Percentiles rank a stretch among this genome's conserved stretches.
Evolutionary conservation across 1,284 basidiomycete genomes (phyloP).

Genomic region (Meira nashicola): DNA sequence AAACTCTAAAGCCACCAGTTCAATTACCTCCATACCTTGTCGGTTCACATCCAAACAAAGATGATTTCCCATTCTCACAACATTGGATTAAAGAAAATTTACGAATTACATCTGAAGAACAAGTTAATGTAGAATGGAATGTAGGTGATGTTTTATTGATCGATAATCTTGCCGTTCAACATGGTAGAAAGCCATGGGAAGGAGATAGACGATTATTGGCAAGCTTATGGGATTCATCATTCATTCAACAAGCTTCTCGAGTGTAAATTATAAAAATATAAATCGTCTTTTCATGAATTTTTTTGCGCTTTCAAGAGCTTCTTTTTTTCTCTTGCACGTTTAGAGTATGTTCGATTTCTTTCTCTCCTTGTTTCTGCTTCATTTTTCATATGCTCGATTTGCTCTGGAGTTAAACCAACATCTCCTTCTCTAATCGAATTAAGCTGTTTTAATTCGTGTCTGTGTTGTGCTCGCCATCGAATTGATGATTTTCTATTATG

Average conservation of each 20-base stretch:
- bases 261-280: not conserved
- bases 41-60: not conserved
- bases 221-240: slow-evolving; percentile 23
- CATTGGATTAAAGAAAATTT: slow-evolving; percentile 23
- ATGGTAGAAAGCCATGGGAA: slow-evolving; percentile 26
- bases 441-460: too few relatives aligned
- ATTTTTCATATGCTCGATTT: too few relatives aligned
- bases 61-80: slow-evolving; percentile 18
- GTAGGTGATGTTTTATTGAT: slow-evolving; percentile 28
- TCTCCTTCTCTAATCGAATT: too few relatives aligned
- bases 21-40: not conserved
- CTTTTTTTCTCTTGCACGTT: too few relatives aligned
- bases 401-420: too few relatives aligned
- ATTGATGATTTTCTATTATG: too few relatives aligned
- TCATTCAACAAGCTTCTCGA: slow-evolving; percentile 12
- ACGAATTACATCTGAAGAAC: slow-evolving; percentile 18
- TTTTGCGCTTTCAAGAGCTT: too few relatives aligned
- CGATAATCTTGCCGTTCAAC: slow-evolving; percentile 34
- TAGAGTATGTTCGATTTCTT: too few relatives aligned
- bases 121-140: slow-evolving; percentile 31
- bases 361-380: too few relatives aligned
- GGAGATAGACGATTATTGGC: slow-evolving; percentile 28
- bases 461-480: too few relatives aligned
- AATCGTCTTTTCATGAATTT: too few relatives aligned
- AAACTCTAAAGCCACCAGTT: not conserved